phyloP scores from a whole-genome alignment of 179 eudicot genomes.

The Drosera spatulata region DNA sequence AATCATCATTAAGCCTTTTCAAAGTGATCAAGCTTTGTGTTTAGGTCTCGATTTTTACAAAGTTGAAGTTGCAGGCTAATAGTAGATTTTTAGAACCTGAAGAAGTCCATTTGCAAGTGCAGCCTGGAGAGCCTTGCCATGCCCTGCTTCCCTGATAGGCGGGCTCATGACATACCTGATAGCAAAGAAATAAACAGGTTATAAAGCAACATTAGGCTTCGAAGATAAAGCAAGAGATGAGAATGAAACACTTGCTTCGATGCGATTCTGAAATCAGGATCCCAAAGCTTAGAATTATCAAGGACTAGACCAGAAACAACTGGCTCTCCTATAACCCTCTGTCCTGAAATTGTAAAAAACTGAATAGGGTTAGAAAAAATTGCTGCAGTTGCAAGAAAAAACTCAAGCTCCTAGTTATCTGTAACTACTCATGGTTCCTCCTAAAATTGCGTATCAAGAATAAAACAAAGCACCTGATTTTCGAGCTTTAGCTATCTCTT shows the following conservation, averaged over 20 bases:
- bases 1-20: not conserved
- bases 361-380: not conserved
- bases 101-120: constrained; percentile 78
- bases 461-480: constrained; percentile 47
- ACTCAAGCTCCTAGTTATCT: too few relatives aligned
- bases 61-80: not conserved
- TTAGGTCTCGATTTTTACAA: not conserved
- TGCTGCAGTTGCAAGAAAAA: too few relatives aligned
- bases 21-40: not conserved
- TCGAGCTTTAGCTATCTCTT: constrained; percentile 88
- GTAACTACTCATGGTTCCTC: too few relatives aligned
- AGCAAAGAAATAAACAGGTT: not conserved
- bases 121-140: constrained; percentile 74
- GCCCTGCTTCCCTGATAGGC: constrained; percentile 83
- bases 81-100: constrained; percentile 42
- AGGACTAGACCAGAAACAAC: constrained; percentile 75
- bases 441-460: too few relatives aligned
- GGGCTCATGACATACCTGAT: constrained; percentile 97
- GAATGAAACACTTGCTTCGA: constrained; percentile 48
- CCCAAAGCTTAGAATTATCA: constrained; percentile 85
- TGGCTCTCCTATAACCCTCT: constrained; percentile 86
- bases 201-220: too few relatives aligned
- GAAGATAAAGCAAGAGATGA: constrained; percentile 6
- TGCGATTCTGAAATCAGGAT: constrained; percentile 80
- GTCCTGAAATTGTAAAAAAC: constrained; percentile 38